These are phyloP conservation scores for Fonsecaea pugnacius DNA, from an alignment of 2,329 filamentous ascomycete species.

Conservation along the genomic window DNA sequence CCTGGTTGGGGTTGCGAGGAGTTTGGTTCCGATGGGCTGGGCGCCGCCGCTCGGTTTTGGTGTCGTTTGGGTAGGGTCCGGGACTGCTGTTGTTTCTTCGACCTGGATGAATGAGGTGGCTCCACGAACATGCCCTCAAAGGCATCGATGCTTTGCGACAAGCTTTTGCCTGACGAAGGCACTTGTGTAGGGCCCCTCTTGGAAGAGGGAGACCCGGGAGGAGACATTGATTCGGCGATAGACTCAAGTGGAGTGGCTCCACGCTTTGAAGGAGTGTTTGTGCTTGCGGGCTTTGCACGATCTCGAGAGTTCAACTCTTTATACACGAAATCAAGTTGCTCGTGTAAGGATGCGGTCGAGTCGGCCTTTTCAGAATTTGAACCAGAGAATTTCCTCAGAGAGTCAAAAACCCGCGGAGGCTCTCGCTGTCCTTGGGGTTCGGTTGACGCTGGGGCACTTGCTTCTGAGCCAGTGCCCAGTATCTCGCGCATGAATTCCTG, in stretches of 20 bases:
- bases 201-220: neutral
- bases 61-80: neutral
- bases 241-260: neutral
- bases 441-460: neutral
- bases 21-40: neutral
- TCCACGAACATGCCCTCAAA: constrained; percentile 24
- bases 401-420: constrained; percentile 10
- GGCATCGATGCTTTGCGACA: constrained; percentile 28
- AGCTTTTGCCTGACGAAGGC: constrained; percentile 15
- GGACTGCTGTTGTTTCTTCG: constrained; percentile 12
- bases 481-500: constrained; percentile 31
- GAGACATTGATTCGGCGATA: neutral
- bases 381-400: neutral
- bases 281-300: neutral
- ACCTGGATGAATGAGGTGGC: neutral
- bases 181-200: neutral
- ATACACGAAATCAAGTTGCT: neutral
- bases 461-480: constrained; percentile 5
- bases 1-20: neutral
- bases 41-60: neutral
- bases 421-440: constrained; percentile 1
- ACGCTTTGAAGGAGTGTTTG: neutral
- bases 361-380: neutral
- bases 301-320: neutral
- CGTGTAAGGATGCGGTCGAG: neutral